Conservation (phyloP, 371 early-diverging fungal species). For the Zopfochytrium polystomum region DNA sequence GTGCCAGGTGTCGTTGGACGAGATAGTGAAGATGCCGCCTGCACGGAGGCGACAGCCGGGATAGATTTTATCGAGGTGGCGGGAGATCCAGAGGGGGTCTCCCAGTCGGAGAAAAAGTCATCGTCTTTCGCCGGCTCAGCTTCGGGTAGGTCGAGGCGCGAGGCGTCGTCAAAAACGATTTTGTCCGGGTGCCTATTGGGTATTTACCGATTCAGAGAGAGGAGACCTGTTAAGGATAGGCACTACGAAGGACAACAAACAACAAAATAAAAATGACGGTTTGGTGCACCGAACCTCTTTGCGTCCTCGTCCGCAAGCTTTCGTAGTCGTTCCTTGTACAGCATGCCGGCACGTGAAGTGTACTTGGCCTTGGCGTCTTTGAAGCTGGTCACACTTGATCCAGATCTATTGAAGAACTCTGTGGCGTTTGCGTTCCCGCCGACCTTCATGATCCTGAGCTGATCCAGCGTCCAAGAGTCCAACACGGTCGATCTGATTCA, state of each 20-base stretch:
- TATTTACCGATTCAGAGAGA: not conserved
- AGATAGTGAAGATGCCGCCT: too few relatives aligned
- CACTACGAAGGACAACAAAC: too few relatives aligned
- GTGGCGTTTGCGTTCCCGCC: conserved; percentile 76
- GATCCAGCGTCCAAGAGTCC: conserved; percentile 92
- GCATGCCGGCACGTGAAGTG: conserved; percentile 67
- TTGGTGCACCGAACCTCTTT: too few relatives aligned
- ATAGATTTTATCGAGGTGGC: too few relatives aligned
- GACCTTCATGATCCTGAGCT: conserved; percentile 89
- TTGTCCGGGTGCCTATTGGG: conserved; percentile 33
- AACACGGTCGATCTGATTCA: conserved; percentile 72
- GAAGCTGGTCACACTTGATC: conserved; percentile 39
- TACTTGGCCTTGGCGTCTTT: conserved; percentile 85
- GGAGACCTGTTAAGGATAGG: too few relatives aligned
- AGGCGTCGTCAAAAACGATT: conserved; percentile 30
- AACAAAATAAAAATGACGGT: too few relatives aligned
- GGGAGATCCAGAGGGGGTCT: conserved; percentile 4
- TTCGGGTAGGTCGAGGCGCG: conserved; percentile 11
- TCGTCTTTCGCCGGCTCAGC: conserved; percentile 21
- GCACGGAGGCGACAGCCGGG: too few relatives aligned
- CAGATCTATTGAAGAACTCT: conserved; percentile 76
- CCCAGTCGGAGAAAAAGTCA: conserved; percentile 51
- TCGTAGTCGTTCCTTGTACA: conserved; percentile 79
- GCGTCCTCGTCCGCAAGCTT: conserved; percentile 77
- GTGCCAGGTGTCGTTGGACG: too few relatives aligned